phyloP scores from a whole-genome alignment of 768 basidiomycete genomes.

The Mycena filopes region DNA sequence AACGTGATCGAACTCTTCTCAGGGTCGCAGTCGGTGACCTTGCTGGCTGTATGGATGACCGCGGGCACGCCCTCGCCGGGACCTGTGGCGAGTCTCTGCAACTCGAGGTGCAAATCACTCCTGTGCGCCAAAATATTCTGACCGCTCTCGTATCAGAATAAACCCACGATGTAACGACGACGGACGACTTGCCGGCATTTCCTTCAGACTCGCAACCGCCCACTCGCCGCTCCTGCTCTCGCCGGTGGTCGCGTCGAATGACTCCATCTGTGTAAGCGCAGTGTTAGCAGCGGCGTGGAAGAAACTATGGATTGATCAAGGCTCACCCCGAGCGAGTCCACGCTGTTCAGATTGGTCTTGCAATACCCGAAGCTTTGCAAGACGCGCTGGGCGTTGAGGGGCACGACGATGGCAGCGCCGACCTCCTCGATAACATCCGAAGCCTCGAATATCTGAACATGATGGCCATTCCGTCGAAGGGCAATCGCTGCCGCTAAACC shows the following conservation, averaged over 20 bases:
- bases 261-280: no score
- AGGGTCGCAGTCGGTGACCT: conserved; percentile 1
- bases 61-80: no score
- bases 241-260: background rate
- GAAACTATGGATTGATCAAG: background rate
- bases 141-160: no score
- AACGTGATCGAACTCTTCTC: background rate
- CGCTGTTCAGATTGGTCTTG: conserved; percentile 1
- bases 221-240: background rate
- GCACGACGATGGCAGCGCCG: conserved; percentile 13
- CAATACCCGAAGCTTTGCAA: conserved; percentile 5
- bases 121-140: conserved; percentile 2
- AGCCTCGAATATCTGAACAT: conserved; percentile 8
- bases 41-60: background rate
- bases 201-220: background rate
- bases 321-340: background rate
- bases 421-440: background rate
- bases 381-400: conserved; percentile 4
- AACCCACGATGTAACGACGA: no score
- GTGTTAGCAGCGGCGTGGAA: no score
- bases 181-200: no score
- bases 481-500: no score
- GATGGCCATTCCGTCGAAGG: no score
- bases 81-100: no score
- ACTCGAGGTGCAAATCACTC: conserved; percentile 14